Base-by-base conservation (phyloP, 1,284 basidiomycete species). In the Polyporus tsugae region DNA sequence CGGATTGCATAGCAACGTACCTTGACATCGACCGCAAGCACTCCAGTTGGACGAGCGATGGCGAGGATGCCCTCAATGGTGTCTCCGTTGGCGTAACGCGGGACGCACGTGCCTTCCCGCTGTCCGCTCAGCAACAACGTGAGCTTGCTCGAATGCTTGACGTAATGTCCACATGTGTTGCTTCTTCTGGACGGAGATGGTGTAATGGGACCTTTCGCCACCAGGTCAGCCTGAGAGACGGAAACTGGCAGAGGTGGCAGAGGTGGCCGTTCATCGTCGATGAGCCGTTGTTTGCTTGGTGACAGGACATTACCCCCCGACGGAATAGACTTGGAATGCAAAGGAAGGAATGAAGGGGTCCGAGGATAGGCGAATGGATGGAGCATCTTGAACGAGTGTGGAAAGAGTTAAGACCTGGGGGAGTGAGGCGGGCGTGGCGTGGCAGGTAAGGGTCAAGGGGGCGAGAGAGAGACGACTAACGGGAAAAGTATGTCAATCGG, bases 121-220 rank as follows among this genome's bases (percentile, higher is more conserved):
- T 78, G 77, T 2, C 75, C 78, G 58, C 75, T 75, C 29, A 78
- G 68, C 35, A 78, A 52, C 42, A 79, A 52, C 22, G 76, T 77
- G 22, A 76, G 67, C 62, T 70, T 70, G 66, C 74, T 75, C 46
- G 76, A 74, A 55, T 76, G 76, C 68, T 75, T 76, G 57, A 78
- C 77, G 42, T 71, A 74, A 35, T 77, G 76, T 22, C 69, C 69
- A 19, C 13, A 38, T 1, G 52, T 41, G 17, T 66, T 46, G 29
- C 19, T 60, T 33, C 63, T 62, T 49, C 62, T 39, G n/a, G 46
- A 36, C 25, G 25, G 36, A 3, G 61, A 22, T 10, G 60, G 49
- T 10, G 58, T 22, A 2, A 35, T 22, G 38, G 66, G 55, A 4
- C 62, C 60, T 6, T 29, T 63, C 44, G 55, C 41, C 7, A 22